phyloP scores from a whole-genome alignment of 176 grass and related monocot genomes.

The Neostapfia colusana region DNA sequence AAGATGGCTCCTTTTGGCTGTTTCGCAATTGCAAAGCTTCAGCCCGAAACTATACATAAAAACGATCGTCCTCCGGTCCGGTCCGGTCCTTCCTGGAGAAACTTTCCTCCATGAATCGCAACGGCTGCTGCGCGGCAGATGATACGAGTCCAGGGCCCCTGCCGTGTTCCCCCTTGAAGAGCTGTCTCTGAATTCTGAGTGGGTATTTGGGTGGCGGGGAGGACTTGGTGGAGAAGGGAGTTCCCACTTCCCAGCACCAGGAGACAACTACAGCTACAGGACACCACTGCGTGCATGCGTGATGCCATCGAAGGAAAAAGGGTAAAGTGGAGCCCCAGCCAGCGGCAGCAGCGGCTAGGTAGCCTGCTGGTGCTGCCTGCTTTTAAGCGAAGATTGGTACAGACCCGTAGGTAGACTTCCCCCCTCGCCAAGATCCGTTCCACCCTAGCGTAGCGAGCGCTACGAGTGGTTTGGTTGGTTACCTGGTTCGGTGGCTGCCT shows the following conservation, averaged over 20 bases:
- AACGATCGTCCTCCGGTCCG: too few species aligned
- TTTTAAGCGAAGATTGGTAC: conserved; percentile 29
- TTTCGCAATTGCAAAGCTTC: too few species aligned
- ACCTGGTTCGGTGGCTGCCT: background rate
- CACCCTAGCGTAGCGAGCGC: background rate
- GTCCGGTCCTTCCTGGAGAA: too few species aligned
- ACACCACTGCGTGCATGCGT: background rate
- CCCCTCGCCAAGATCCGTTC: conserved; percentile 26
- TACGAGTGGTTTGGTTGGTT: background rate
- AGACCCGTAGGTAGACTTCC: background rate
- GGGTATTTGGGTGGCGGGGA: too few species aligned
- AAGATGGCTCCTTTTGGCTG: too few species aligned
- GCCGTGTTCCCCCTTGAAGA: background rate
- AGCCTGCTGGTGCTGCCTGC: conserved; percentile 11
- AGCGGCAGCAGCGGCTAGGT: background rate
- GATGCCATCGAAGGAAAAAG: conserved; percentile 42
- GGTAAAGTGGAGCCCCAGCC: conserved; percentile 33
- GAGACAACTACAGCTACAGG: background rate
- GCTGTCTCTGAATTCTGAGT: background rate
- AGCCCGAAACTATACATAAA: too few species aligned
- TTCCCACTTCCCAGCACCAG: background rate
- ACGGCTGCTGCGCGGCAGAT: background rate
- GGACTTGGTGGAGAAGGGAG: background rate
- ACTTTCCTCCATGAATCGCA: too few species aligned
- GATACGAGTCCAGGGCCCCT: background rate